Evolutionary conservation across 1,139 yeast genomes (phyloP), one percentile per base, ranked within the genome.

Genomic region (Diutina ranongensis): DNA sequence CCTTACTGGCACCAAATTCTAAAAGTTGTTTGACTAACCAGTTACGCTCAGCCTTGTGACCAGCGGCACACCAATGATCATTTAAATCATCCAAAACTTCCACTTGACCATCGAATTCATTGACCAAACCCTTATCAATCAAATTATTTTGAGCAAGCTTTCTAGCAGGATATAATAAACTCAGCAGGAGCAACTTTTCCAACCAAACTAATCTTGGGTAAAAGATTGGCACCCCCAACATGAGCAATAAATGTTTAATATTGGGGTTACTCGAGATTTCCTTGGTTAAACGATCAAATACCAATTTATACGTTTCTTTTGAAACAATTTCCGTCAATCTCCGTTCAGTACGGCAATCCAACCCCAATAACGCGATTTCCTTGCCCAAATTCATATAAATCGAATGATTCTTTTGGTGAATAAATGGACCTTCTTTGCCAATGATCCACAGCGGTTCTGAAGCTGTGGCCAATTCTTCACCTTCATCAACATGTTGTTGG

Each of bases 281-380:
- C 5, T 60, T 47, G 22, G 64, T 57, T 35, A 88, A 53, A 31
- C 95, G 70, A 10, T 67, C 53, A 55, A 88, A 89, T n/a, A 84
- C 68, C 7, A 58, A 51, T 3, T 69, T 58, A 60, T 89, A 89
- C 1, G 92, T 72, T 4, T 64, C 64, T 1, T 65, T 63, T 2
- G 72, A 60, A n/a, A 84, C 67, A 44, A 89, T 68, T 55, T 75
- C 74, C 32, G 71, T 68, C 52, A 80, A 67, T 45, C 76, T 78
- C 50, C 98, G 75, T 62, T 89, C 97, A 1, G 96, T 87, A 58
- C 98, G 78, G 59, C 97, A 89, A 63, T 89, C 98, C 19, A 92
- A 64, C 0, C 96, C 97, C 18, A 81, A 61, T 52, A 88, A 69
- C 1, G 78, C 83, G 52, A 86, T 72, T 33, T 77, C 76, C 33